phyloP scores from a whole-genome alignment of 1,139 yeast species.

The Candida glucosophila region DNA sequence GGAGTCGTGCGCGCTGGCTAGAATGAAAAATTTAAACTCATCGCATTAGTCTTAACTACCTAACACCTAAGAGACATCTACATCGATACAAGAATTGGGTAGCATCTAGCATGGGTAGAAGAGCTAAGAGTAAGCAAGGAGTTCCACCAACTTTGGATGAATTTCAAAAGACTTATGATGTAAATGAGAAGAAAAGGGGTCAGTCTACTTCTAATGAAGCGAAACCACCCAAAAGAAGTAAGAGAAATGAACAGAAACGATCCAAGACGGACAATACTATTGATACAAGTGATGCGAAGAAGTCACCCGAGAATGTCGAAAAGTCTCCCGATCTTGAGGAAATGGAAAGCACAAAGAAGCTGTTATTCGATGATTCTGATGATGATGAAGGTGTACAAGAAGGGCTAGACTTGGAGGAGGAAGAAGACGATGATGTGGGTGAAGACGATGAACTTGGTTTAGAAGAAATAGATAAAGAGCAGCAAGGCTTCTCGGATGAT shows the following conservation, averaged over 20 bases:
- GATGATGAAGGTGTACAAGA: slow-evolving; percentile 34
- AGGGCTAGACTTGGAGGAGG: slow-evolving; percentile 26
- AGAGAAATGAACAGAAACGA: slow-evolving; percentile 50
- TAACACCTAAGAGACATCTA: too few species aligned
- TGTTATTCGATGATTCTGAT: slow-evolving; percentile 66
- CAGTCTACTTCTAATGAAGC: slow-evolving; percentile 52
- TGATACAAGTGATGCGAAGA: slow-evolving; percentile 11
- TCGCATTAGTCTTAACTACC: too few species aligned
- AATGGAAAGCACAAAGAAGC: slow-evolving; percentile 56
- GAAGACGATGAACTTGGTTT: too few species aligned
- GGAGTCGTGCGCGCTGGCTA: too few species aligned
- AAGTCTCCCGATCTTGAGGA: slow-evolving; percentile 9
- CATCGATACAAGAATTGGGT: too few species aligned
- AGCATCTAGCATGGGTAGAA: slow-evolving; percentile 89
- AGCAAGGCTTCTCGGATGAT: slow-evolving; percentile 73
- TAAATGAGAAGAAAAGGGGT: slow-evolving; percentile 64
- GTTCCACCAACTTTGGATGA: slow-evolving; percentile 85
- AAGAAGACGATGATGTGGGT: slow-evolving; percentile 32
- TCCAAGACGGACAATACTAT: slow-evolving; percentile 63
- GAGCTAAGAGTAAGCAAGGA: slow-evolving; percentile 84
- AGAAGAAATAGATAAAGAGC: slow-evolving; percentile 37
- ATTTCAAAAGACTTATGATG: slow-evolving; percentile 53
- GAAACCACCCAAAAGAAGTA: slow-evolving; percentile 47
- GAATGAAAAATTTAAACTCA: too few species aligned
- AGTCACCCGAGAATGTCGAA: slow-evolving; percentile 30